Evolutionary conservation across 331 rosid species (phyloP).

Genomic region (Pyracantha coccinea): DNA sequence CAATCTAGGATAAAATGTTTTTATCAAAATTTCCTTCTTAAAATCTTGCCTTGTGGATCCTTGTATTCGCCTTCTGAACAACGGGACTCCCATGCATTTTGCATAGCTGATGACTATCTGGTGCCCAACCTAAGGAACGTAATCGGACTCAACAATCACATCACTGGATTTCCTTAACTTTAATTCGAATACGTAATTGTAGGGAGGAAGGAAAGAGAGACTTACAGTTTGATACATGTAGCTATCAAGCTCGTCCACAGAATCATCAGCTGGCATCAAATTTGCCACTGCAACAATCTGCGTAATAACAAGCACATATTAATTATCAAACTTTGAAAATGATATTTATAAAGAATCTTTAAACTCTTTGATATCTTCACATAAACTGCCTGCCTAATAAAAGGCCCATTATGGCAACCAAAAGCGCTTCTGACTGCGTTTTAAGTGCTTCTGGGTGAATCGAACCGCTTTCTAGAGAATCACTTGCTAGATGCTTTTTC

Average conservation of each 20-base stretch:
- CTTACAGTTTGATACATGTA: conserved; percentile 95
- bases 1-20: conserved; percentile 17
- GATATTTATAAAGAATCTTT: not conserved
- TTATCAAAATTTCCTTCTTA: conserved; percentile 24
- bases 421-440: too few relatives aligned
- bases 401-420: too few relatives aligned
- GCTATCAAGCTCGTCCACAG: conserved; percentile 89
- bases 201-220: not conserved
- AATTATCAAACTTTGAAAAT: not conserved
- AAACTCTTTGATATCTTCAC: not conserved
- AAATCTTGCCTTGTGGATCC: conserved; percentile 93
- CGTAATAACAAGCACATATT: not conserved
- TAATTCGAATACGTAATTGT: not conserved
- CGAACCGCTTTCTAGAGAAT: too few relatives aligned
- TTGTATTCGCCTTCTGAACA: conserved; percentile 84
- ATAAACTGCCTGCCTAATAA: too few relatives aligned
- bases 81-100: conserved; percentile 95
- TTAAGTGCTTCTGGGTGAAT: too few relatives aligned
- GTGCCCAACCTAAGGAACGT: conserved; percentile 82
- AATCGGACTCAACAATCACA: not conserved
- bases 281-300: conserved; percentile 96
- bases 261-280: conserved; percentile 86
- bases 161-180: not conserved
- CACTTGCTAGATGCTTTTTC: too few relatives aligned
- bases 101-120: conserved; percentile 80